Evolutionary conservation across 106 monocot species (phyloP), one percentile per base, ranked within the genome.

Genomic region (Agapanthus africanus): DNA sequence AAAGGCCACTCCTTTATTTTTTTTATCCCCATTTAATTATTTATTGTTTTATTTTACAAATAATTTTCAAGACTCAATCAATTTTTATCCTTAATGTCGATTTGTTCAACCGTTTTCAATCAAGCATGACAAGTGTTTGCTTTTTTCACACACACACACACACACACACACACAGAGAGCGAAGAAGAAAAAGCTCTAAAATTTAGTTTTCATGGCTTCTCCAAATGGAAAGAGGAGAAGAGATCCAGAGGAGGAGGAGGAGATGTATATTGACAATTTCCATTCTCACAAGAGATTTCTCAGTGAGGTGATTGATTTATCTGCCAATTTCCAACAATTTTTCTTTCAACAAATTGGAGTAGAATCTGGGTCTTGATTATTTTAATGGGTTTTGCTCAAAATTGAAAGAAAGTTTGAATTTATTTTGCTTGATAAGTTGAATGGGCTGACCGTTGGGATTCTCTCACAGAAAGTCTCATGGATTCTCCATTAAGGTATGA

Each of bases 401-500:
- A 27, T 14, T 27, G 28, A 25, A 42, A 27, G 41, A 41, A 66
- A 61, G 60, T 35, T 8, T 35, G 18, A 34, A 61, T 32, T 42
- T 41, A 40, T 25, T 42, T 42, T 6, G 22, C 41, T 40, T 65
- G 25, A 44, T 44, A 47, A 15, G 46, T 2, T 47, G 61, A 97
- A 97, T 85, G 88, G 97, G 37, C 59, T 97, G 42, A 89, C 80
- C 30, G 91, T 97, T 40, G 87, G 28, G 91, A 97, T 56, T 66
- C 97, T 16, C 77, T 90, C 40, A 37, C 78, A 50, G 92, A 97
- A 37, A 83, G 76, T 71, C 66, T 87, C 54, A 87, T 89, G 86
- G 92, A 89, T 25, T 97, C 92, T 51, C 97, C 97, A 7, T 76
- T 74, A 26, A 88, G 91, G 71, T 90, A 78, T 18, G 89, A 89